These are phyloP conservation scores for Aspergillus sp. DNA, from an alignment of 2,329 filamentous ascomycete species.

Conservation along the genomic window DNA sequence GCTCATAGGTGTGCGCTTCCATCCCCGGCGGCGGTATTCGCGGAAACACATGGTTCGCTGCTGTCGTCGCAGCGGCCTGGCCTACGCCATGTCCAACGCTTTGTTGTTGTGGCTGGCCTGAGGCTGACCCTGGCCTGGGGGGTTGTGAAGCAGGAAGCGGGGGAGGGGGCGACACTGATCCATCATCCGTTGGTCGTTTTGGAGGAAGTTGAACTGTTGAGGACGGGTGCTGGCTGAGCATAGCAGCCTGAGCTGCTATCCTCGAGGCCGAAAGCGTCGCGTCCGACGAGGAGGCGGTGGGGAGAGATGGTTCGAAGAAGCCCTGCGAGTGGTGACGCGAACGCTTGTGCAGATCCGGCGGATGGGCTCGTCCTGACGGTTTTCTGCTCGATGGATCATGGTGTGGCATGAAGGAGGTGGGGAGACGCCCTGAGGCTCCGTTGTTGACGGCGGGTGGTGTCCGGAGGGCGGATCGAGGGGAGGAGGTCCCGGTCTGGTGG, in stretches of 20 bases:
- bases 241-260: constrained; percentile 66
- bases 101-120: constrained; percentile 45
- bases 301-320: constrained; percentile 66
- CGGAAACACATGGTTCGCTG: constrained; percentile 63
- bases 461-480: constrained; percentile 28
- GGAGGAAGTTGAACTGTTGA: constrained; percentile 41
- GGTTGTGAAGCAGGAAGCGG: constrained; percentile 27
- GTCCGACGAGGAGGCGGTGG: constrained; percentile 51
- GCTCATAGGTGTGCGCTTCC: constrained; percentile 30
- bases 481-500: constrained; percentile 19
- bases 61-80: constrained; percentile 58
- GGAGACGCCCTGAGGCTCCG: constrained; percentile 34
- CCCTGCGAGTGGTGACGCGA: constrained; percentile 61
- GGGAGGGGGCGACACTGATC: constrained; percentile 31
- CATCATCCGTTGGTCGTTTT: constrained; percentile 54
- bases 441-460: constrained; percentile 29
- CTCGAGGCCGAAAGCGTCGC: constrained; percentile 57
- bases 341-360: constrained; percentile 42
- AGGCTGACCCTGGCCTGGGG: constrained; percentile 19
- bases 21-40: constrained; percentile 39
- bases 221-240: constrained; percentile 50
- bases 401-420: constrained; percentile 39
- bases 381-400: constrained; percentile 37
- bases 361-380: constrained; percentile 38
- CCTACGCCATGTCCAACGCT: constrained; percentile 49